These are phyloP conservation scores for Aureobasidium subglaciale DNA, from an alignment of 2,329 filamentous ascomycete species.

Conservation along the genomic window DNA sequence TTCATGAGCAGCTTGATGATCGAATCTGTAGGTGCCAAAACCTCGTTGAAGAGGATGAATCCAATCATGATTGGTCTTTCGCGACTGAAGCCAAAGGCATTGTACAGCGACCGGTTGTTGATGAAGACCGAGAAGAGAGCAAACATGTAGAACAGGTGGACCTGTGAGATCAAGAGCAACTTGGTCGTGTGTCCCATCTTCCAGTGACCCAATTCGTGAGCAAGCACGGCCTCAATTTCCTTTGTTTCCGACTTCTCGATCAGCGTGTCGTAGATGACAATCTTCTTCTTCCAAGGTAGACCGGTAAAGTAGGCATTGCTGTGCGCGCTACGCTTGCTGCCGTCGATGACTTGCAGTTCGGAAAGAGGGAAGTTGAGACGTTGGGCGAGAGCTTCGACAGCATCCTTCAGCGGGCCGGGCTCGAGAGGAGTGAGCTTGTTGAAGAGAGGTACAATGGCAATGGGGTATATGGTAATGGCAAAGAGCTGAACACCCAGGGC, in stretches of 20 bases:
- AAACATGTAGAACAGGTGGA: slow-evolving; percentile 95
- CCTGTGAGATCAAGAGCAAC: slow-evolving; percentile 72
- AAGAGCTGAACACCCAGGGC: slow-evolving; percentile 83
- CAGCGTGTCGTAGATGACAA: slow-evolving; percentile 96
- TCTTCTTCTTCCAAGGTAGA: slow-evolving; percentile 99
- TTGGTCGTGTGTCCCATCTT: slow-evolving; percentile 90
- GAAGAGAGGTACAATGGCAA: slow-evolving; percentile 89
- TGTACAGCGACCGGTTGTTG: slow-evolving; percentile 86
- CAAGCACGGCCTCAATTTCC: slow-evolving; percentile 90
- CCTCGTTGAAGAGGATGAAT: slow-evolving; percentile 95
- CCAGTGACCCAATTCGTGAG: slow-evolving; percentile 97
- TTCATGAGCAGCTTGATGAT: slow-evolving; percentile 94
- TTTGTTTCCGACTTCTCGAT: slow-evolving; percentile 89
- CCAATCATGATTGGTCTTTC: slow-evolving; percentile 91
- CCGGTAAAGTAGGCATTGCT: slow-evolving; percentile 96
- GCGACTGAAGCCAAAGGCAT: slow-evolving; percentile 78
- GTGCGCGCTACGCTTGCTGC: slow-evolving; percentile 79
- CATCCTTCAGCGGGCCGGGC: slow-evolving; percentile 77
- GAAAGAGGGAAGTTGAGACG: slow-evolving; percentile 85
- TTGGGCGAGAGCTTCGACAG: slow-evolving; percentile 75
- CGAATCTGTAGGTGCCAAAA: slow-evolving; percentile 90
- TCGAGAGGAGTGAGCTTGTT: slow-evolving; percentile 95
- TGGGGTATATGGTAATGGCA: slow-evolving; percentile 93
- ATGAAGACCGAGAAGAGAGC: slow-evolving; percentile 95
- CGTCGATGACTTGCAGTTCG: slow-evolving; percentile 91